Conservation (phyloP, 192 early-diverging fungal species). For the Paraglomus brasilianum region DNA sequence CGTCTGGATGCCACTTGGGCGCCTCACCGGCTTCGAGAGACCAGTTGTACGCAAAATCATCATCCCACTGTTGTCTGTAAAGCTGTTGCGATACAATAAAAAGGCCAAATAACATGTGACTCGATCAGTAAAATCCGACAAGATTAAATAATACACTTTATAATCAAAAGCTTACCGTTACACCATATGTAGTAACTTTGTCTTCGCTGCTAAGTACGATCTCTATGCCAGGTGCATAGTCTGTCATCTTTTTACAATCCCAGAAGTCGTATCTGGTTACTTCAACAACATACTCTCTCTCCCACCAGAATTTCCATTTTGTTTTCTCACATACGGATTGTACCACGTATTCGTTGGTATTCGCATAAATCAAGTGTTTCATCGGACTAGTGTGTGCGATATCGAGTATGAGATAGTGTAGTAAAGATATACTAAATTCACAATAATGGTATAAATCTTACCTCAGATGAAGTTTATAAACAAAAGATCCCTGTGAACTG, state of each 20-base stretch:
- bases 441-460: slow-evolving; percentile 4
- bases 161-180: slow-evolving; percentile 21
- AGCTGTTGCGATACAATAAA: not conserved
- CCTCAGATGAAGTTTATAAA: slow-evolving; percentile 31
- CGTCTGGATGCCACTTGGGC: slow-evolving; percentile 36
- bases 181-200: slow-evolving; percentile 8
- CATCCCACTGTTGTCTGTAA: slow-evolving; percentile 39
- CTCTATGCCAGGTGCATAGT: slow-evolving; percentile 11
- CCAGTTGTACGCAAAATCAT: slow-evolving; percentile 40
- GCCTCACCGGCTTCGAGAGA: slow-evolving; percentile 38
- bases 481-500: slow-evolving; percentile 38
- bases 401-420: not conserved
- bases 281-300: slow-evolving; percentile 39
- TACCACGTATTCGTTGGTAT: slow-evolving; percentile 32
- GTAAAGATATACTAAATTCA: not conserved
- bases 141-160: not conserved
- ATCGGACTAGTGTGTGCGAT: not conserved
- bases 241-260: slow-evolving; percentile 9
- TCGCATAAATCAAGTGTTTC: slow-evolving; percentile 35
- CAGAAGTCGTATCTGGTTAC: slow-evolving; percentile 44
- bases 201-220: slow-evolving; percentile 1
- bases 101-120: not conserved
- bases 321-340: slow-evolving; percentile 36
- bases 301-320: slow-evolving; percentile 43
- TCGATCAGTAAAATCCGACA: not conserved